phyloP scores from a whole-genome alignment of 805 yeast species.

The Diddensiella caesifluorescens region DNA sequence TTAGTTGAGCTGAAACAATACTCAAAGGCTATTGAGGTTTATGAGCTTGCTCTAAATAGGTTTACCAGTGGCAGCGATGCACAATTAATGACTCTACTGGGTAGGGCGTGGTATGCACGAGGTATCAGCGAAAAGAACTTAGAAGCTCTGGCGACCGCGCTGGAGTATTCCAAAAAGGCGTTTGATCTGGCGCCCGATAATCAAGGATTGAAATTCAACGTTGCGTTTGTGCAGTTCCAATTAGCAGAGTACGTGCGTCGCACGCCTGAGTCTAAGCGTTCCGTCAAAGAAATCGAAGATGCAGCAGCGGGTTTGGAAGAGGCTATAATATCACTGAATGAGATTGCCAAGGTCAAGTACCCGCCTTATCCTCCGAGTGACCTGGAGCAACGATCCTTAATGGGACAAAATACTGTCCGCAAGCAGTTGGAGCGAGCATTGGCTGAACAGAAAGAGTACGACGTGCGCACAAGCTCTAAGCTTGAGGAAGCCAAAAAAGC shows the following conservation, averaged over 20 bases:
- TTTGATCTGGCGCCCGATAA: constrained; percentile 37
- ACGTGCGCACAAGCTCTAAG: constrained; percentile 50
- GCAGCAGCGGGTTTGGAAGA: constrained; percentile 53
- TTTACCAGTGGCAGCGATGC: constrained; percentile 58
- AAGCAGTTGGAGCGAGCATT: constrained; percentile 65
- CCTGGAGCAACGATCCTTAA: constrained; percentile 75
- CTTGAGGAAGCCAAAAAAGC: constrained; percentile 67
- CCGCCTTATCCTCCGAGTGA: constrained; percentile 80
- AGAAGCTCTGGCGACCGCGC: constrained; percentile 53
- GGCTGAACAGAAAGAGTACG: constrained; percentile 67
- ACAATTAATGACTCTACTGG: constrained; percentile 63
- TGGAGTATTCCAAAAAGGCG: constrained; percentile 60
- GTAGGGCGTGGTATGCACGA: constrained; percentile 83
- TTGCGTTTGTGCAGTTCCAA: constrained; percentile 79
- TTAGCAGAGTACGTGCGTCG: constrained; percentile 77
- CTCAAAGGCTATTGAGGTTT: constrained; percentile 79
- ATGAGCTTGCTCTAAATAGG: constrained; percentile 70
- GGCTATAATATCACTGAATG: constrained; percentile 56
- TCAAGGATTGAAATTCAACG: constrained; percentile 61
- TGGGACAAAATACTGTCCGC: constrained; percentile 72
- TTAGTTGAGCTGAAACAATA: constrained; percentile 75
- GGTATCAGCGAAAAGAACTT: constrained; percentile 63
- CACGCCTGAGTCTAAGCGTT: constrained; percentile 52
- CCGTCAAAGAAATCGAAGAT: constrained; percentile 52
- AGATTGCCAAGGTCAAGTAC: constrained; percentile 50